Conservation (phyloP, 2,329 filamentous ascomycete species). For the Fusarium nurragi region DNA sequence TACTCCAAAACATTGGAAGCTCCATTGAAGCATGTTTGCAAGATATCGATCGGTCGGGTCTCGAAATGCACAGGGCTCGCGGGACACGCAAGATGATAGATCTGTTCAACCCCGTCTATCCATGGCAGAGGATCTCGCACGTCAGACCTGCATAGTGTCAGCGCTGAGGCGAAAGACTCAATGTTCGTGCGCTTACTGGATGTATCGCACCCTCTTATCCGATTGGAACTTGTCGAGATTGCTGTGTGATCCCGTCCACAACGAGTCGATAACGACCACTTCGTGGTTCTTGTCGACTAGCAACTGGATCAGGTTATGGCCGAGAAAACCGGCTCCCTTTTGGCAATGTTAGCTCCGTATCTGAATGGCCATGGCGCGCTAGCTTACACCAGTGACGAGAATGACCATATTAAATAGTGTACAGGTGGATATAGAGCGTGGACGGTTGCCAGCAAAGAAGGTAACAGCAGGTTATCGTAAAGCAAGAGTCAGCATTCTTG, state of each 20-base stretch:
- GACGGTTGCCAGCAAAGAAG: neutral
- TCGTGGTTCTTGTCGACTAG: slow-evolving; percentile 22
- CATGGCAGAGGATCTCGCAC: slow-evolving; percentile 29
- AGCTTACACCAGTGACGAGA: slow-evolving; percentile 30
- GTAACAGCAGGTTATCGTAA: too few species aligned
- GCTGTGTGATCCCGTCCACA: slow-evolving; percentile 31
- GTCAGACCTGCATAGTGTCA: slow-evolving; percentile 6
- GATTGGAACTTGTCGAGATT: slow-evolving; percentile 16
- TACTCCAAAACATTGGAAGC: slow-evolving; percentile 31
- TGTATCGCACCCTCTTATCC: slow-evolving; percentile 22
- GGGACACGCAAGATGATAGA: slow-evolving; percentile 36
- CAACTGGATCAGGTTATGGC: slow-evolving; percentile 29
- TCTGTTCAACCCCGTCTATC: slow-evolving; percentile 28
- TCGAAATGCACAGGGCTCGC: slow-evolving; percentile 34
- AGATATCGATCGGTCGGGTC: slow-evolving; percentile 29
- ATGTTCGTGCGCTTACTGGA: neutral
- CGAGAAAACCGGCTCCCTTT: slow-evolving; percentile 36
- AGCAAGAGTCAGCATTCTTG: too few species aligned
- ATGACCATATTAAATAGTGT: slow-evolving; percentile 7
- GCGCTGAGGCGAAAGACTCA: accelerated
- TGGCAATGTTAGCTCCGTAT: neutral
- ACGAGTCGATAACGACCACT: slow-evolving; percentile 30
- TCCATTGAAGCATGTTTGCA: slow-evolving; percentile 35
- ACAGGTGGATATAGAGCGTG: neutral
- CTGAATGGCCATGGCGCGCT: accelerated